Conservation (phyloP, 306 rosid genomes). For the Medicago lupulina region DNA sequence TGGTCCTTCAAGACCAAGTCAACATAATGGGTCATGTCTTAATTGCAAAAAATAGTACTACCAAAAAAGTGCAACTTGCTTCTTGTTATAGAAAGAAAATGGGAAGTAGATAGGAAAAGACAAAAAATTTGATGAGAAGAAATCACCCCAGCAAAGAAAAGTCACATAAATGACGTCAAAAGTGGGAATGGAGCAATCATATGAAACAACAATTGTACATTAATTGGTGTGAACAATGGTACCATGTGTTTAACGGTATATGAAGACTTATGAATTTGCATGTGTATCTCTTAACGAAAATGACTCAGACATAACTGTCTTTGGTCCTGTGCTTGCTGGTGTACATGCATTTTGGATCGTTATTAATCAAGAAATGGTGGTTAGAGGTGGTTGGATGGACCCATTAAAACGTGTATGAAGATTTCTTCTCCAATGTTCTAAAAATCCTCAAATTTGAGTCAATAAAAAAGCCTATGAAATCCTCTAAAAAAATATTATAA, state of each 20-base stretch:
- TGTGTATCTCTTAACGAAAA: background rate
- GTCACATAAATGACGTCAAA: conserved; percentile 22
- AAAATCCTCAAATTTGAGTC: too few relatives aligned
- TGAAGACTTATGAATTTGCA: background rate
- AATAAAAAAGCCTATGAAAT: too few relatives aligned
- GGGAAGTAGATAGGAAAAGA: background rate
- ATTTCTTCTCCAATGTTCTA: too few relatives aligned
- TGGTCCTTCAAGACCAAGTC: conserved; percentile 16
- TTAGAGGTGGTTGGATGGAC: background rate
- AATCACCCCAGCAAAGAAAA: background rate
- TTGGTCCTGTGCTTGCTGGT: background rate
- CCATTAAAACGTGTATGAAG: too few relatives aligned
- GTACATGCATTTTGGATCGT: too few relatives aligned
- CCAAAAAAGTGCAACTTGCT: conserved; percentile 10
- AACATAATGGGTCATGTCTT: conserved; percentile 23
- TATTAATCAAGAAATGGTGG: background rate
- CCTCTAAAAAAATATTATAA: too few relatives aligned
- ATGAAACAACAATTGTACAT: background rate
- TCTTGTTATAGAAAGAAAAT: background rate
- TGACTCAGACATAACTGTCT: background rate
- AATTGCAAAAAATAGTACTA: background rate
- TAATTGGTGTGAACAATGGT: conserved; percentile 9
- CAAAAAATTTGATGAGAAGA: background rate
- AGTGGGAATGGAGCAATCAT: background rate
- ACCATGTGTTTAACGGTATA: background rate